Evolutionary conservation across 371 early-diverging fungal species (phyloP).

Genomic region (Lichtheimia ornata): DNA sequence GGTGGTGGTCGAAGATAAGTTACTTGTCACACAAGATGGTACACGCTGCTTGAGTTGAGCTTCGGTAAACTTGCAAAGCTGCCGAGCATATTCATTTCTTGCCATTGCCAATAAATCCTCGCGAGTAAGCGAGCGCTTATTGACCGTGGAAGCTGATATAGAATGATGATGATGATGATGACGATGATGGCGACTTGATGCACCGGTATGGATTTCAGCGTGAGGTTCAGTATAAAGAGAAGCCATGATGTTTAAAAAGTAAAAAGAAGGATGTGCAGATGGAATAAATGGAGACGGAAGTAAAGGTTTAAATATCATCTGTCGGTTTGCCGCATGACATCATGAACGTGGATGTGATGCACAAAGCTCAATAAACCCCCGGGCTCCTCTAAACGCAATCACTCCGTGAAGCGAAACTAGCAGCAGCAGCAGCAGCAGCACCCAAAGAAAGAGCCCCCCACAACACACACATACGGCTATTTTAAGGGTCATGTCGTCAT

Average conservation of each 20-base stretch:
- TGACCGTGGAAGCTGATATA: background rate
- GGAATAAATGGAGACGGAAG: background rate
- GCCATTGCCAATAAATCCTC: constrained; percentile 37
- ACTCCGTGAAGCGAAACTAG: background rate
- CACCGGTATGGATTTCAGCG: background rate
- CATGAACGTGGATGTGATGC: constrained; percentile 2
- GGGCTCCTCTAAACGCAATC: background rate
- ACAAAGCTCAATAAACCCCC: background rate
- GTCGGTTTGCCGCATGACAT: constrained; percentile 5
- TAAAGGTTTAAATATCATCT: background rate
- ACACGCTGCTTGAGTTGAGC: constrained; percentile 33
- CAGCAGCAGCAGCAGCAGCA: background rate
- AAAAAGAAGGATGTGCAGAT: background rate
- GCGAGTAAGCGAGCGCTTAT: constrained; percentile 14
- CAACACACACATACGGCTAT: too few relatives aligned
- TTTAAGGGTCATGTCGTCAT: constrained; percentile 7
- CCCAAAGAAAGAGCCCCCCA: too few relatives aligned
- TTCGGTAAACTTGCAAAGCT: constrained; percentile 37
- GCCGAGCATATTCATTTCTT: constrained; percentile 43
- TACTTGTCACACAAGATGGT: constrained; percentile 32
- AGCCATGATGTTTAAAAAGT: constrained; percentile 2
- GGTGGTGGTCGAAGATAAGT: background rate
- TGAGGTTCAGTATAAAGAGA: constrained; percentile 4
- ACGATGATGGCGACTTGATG: constrained; percentile 5
- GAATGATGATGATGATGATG: constrained; percentile 1